Evolutionary conservation across 495 filamentous ascomycete genomes (phyloP).

Genomic region (Hypoxylon lienhwacheense): DNA sequence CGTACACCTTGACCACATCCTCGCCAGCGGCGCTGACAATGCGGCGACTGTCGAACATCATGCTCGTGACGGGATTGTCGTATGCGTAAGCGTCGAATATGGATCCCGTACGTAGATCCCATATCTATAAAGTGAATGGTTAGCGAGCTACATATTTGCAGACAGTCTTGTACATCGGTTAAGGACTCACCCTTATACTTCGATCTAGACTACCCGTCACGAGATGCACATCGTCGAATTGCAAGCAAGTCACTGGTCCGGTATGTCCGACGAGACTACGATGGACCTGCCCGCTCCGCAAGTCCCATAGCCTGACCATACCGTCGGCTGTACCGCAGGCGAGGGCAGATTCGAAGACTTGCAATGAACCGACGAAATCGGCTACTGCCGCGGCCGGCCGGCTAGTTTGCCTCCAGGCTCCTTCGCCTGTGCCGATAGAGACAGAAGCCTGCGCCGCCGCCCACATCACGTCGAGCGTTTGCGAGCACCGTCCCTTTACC

Average conservation of each 20-base stretch:
- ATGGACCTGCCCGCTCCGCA: conserved; percentile 94
- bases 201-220: conserved; percentile 93
- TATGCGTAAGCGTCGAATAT: conserved; percentile 97
- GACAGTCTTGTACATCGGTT: background rate
- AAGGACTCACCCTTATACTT: conserved; percentile 82
- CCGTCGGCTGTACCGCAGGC: conserved; percentile 98
- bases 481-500: conserved; percentile 90
- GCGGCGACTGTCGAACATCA: conserved; percentile 94
- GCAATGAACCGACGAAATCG: conserved; percentile 92
- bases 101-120: conserved; percentile 95
- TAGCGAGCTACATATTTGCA: conserved; percentile 3
- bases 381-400: conserved; percentile 65
- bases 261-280: conserved; percentile 95
- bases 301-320: conserved; percentile 97
- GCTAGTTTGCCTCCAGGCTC: conserved; percentile 57
- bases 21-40: conserved; percentile 92
- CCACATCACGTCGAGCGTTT: conserved; percentile 99
- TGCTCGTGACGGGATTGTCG: conserved; percentile 87
- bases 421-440: conserved; percentile 56
- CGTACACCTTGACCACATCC: conserved; percentile 93
- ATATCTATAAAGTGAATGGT: conserved; percentile 65
- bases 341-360: conserved; percentile 95
- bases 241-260: conserved; percentile 89
- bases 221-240: conserved; percentile 94
- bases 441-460: conserved; percentile 89